Conservation (phyloP, 345 rosid genomes). For the Citrus australasica region DNA sequence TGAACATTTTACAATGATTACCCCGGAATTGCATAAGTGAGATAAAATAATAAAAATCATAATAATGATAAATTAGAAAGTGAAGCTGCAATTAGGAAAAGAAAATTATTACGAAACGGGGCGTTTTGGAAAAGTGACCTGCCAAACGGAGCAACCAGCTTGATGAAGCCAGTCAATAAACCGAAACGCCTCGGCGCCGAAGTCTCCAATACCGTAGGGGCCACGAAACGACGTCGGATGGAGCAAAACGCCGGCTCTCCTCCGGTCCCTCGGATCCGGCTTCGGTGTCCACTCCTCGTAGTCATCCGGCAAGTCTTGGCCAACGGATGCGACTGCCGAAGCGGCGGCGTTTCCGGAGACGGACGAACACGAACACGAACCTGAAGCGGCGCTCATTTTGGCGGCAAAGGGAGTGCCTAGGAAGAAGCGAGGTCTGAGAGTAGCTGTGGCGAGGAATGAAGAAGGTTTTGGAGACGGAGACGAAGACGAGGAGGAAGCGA, state of each 20-base stretch:
- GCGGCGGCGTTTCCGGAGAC: constrained; percentile 10
- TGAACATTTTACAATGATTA: neutral
- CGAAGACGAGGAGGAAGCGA: neutral
- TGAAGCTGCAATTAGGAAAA: too few relatives aligned
- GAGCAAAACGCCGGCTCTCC: constrained; percentile 87
- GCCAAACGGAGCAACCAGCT: constrained; percentile 93
- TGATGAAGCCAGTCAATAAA: constrained; percentile 88
- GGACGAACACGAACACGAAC: neutral
- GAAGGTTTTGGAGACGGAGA: neutral
- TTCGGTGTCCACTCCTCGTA: constrained; percentile 60
- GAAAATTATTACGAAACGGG: neutral
- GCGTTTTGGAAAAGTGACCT: constrained; percentile 33
- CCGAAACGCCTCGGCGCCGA: constrained; percentile 69
- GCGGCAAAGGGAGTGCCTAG: neutral
- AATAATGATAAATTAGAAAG: neutral
- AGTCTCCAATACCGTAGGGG: constrained; percentile 82
- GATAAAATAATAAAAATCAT: too few relatives aligned
- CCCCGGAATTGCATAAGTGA: neutral
- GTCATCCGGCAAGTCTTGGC: constrained; percentile 58
- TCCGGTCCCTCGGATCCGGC: constrained; percentile 30
- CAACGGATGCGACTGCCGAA: constrained; percentile 34
- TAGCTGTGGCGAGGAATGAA: neutral
- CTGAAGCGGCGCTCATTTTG: neutral
- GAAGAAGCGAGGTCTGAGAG: neutral
- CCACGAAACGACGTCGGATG: constrained; percentile 92